Evolutionary conservation across 176 grass and related monocot genomes (phyloP).

Genomic region (Saccharum officinarum): DNA sequence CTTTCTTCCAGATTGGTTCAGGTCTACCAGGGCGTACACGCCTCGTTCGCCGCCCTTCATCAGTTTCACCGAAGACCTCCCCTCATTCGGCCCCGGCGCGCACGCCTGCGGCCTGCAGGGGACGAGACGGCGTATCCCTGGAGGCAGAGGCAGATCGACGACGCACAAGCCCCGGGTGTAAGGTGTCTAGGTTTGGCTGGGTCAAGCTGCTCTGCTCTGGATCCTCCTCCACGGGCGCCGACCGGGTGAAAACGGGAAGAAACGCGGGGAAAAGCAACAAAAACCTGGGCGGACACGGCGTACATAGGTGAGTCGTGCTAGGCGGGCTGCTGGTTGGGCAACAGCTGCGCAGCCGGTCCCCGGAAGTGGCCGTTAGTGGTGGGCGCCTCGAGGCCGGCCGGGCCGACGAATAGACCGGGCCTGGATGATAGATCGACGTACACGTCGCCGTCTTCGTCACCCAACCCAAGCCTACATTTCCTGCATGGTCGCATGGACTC

Average conservation of each 20-base stretch:
- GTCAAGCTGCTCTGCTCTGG: background rate
- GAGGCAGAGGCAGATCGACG: background rate
- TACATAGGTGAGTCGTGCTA: background rate
- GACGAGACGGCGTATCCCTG: no score
- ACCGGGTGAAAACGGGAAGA: background rate
- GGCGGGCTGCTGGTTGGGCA: background rate
- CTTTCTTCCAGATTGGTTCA: background rate
- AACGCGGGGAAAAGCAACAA: background rate
- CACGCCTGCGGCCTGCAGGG: no score
- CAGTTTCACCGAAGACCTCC: background rate
- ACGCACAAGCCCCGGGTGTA: no score
- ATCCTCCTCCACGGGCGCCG: no score
- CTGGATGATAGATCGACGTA: background rate
- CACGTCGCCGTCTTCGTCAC: background rate
- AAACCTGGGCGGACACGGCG: background rate
- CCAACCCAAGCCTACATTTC: background rate
- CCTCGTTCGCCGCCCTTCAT: background rate
- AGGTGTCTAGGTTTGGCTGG: background rate
- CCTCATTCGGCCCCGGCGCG: no score
- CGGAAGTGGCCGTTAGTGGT: slow-evolving; percentile 18
- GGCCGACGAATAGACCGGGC: background rate
- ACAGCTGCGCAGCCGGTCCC: background rate
- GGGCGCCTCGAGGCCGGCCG: background rate
- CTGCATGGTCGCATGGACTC: background rate
- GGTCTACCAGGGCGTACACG: background rate